Evolutionary conservation across 2,329 filamentous ascomycete species (phyloP).

Genomic region (Cyphellophora europaea): DNA sequence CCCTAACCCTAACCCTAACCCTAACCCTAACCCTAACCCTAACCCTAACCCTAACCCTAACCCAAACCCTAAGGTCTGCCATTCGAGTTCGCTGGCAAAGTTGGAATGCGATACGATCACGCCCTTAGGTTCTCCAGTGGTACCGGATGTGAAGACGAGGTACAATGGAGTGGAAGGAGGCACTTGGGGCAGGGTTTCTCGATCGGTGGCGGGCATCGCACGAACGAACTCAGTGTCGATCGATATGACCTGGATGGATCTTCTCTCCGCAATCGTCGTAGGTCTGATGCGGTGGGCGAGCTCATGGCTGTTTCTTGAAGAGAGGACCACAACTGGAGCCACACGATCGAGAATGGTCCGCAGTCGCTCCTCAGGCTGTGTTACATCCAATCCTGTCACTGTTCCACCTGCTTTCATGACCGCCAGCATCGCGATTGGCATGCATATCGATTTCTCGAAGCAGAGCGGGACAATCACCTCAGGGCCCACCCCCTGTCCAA

Average conservation of each 20-base stretch:
- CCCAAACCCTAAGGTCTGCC: too few species aligned
- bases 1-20: too few species aligned
- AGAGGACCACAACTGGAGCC: constrained; percentile 25
- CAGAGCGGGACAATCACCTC: constrained; percentile 30
- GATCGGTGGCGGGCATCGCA: too few species aligned
- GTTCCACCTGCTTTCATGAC: constrained; percentile 33
- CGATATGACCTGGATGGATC: too few species aligned
- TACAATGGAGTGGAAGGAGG: too few species aligned
- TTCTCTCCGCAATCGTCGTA: too few species aligned
- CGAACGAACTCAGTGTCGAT: constrained; percentile 7
- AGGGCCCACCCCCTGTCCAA: constrained; percentile 28
- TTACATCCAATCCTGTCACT: constrained; percentile 32
- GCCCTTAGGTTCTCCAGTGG: constrained; percentile 22
- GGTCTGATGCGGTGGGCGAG: too few species aligned
- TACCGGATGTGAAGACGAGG: constrained; percentile 27
- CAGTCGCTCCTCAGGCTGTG: constrained; percentile 28
- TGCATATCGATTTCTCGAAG: constrained; percentile 36
- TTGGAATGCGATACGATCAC: constrained; percentile 26
- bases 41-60: too few species aligned
- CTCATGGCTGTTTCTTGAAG: too few species aligned
- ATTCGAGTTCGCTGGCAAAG: constrained; percentile 26
- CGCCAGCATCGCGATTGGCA: constrained; percentile 30
- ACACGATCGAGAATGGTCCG: constrained; percentile 27
- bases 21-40: too few species aligned
- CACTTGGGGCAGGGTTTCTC: too few species aligned